Base-by-base conservation (phyloP, 495 filamentous ascomycete species). In the Aspergillus coremiiformis region DNA sequence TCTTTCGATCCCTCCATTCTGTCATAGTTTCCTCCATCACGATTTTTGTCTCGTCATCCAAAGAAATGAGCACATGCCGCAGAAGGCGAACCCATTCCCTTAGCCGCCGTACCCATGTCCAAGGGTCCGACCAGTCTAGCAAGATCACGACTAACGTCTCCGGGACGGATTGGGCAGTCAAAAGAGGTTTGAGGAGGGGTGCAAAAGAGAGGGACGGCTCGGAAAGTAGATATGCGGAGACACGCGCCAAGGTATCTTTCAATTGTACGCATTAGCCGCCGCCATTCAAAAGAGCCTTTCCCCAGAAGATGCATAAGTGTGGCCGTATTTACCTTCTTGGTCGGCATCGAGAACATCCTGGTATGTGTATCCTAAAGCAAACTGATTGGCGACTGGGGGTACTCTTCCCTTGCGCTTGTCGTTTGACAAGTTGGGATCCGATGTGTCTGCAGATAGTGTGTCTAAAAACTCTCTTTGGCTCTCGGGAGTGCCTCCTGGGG, bases 321-420 rank as follows among this genome's bases (percentile, higher is more conserved):
- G 43, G 17, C 22, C 27, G 5, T 41, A 8, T 39, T 55, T 64
- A 90, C 87, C 88, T 80, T 97, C 92, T 60, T 94, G 89, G 64
- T 97, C 92, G 49, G 90, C 85, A 72, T 96, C 92, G 26, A 95
- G 73, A 35, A 97, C 89, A 72, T 97, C 90, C 63, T 89, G 86
- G 66, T 95, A 97, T 44, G 92, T 95, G 67, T 96, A 96, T 43
- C 92, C 92, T 48, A 97, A 70, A 10, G 91, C 92, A 66, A 94
- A 95, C 52, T 86, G 85, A 63, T 97, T 97, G 39, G 92, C 91
- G 60, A 96, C 79, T 30, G 90, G 89, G 2, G 90, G 86, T 48
- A 74, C 75, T 53, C 79, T 82, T n/a, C 74, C 78, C 49, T 80
- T 82, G 35, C 80, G 76, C 41, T 81, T 74, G 44, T 81, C 79